Evolutionary conservation across 1,284 basidiomycete species (phyloP), one percentile per base, ranked within the genome.

Genomic region (Ustanciosporium gigantosporum): DNA sequence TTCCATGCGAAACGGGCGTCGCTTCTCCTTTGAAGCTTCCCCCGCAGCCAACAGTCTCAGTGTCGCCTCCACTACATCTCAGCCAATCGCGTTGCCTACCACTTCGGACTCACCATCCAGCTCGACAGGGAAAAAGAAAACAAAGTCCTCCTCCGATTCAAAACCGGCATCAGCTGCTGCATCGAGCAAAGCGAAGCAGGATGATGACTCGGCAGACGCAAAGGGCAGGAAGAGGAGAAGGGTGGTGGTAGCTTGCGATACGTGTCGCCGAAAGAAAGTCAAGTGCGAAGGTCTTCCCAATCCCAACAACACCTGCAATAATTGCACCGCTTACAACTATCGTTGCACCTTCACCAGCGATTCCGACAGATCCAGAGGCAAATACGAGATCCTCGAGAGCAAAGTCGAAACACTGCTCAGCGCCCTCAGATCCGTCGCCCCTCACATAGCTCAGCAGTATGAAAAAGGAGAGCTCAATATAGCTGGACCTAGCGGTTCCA

Each of bases 381-480:
- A 70, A 29, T 73, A 71, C 55, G 71, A 73, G 46, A 73, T 73
- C 29, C 51, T 73, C n/a, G 71, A 73, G 49, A 52, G 65, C 46
- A 69, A 66, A 25, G 61, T 65, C 17, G 66, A 71, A n/a, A 70
- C 69, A 9, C 48, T 73, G 2, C 58, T 72, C 34, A 53, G 57
- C 21, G 59, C 67, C 16, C 57, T 73, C 4, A 56, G 67, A 3
- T 53, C 49, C n/a, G 69, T 70, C 9, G 66, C 67, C 6, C 71
- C 71, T 2, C 65, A 70, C 14, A 37, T 71, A 3, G 71, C 71
- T 11, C 49, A 41, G 22, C 62, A 70, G 21, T 73, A 56, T 19
- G 64, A 71, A 16, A 40, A 46, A 6, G 71, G 71, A 21, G 52
- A 71, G 39, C 68, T 73, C 49, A 59, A 55, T 23, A 47, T 57